Percentiles rank a stretch among this genome's conserved stretches.
These are phyloP conservation scores for Xerocomus spinulosus DNA, from an alignment of 768 basidiomycete genomes.

Conservation along the genomic window DNA sequence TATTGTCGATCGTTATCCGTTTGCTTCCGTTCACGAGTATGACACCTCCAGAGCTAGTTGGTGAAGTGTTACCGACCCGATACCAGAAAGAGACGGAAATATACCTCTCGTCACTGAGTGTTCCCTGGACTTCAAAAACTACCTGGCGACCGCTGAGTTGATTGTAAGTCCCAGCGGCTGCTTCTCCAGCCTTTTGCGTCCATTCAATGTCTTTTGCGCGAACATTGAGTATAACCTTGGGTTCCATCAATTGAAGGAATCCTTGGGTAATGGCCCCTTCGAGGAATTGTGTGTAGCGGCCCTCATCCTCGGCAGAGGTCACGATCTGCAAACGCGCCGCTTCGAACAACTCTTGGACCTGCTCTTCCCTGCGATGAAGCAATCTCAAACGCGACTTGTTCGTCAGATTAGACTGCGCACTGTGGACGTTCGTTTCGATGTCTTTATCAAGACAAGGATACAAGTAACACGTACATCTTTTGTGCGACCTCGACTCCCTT, in stretches of 20 bases:
- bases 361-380: constrained; percentile 87
- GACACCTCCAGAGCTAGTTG: constrained; percentile 75
- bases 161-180: constrained; percentile 63
- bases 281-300: constrained; percentile 75
- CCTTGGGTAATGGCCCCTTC: constrained; percentile 84
- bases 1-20: constrained; percentile 90
- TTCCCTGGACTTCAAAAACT: constrained; percentile 53
- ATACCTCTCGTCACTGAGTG: constrained; percentile 65
- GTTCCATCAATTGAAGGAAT: constrained; percentile 77
- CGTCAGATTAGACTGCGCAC: constrained; percentile 91
- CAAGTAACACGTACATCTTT: constrained; percentile 73
- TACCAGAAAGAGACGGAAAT: constrained; percentile 16
- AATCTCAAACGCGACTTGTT: constrained; percentile 93
- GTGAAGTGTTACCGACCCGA: neutral
- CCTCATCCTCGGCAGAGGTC: constrained; percentile 58
- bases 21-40: constrained; percentile 65
- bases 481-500: constrained; percentile 91
- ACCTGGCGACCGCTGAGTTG: constrained; percentile 72
- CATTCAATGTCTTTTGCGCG: constrained; percentile 63
- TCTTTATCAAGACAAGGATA: neutral
- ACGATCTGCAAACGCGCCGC: constrained; percentile 61
- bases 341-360: constrained; percentile 83
- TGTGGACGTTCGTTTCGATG: constrained; percentile 30
- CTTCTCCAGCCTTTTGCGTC: constrained; percentile 58
- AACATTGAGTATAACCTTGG: constrained; percentile 58